These are phyloP conservation scores for Lagenidium sp. DNA, from an alignment of 352 stramenopile genomes.

Conservation along the genomic window DNA sequence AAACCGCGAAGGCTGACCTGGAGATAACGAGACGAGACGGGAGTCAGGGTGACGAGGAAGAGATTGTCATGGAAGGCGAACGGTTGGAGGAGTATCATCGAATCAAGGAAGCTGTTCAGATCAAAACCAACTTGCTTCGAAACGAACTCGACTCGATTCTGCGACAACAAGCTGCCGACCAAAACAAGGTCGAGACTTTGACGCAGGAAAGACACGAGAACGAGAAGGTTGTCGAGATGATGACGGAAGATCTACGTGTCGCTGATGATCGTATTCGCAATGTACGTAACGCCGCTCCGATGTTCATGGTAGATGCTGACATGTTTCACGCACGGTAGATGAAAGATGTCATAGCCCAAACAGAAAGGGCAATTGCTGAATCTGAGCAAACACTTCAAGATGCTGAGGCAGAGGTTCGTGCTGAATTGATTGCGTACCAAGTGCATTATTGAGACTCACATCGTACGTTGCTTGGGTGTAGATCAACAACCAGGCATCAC, in stretches of 20 bases:
- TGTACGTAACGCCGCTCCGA: conserved; percentile 12
- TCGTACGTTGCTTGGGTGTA: conserved; percentile 3
- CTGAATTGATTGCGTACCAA: background rate
- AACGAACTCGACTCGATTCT: conserved; percentile 64
- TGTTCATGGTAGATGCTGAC: background rate
- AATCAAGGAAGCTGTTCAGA: conserved; percentile 63
- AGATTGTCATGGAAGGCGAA: conserved; percentile 48
- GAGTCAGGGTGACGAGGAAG: conserved; percentile 29
- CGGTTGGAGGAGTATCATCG: conserved; percentile 78
- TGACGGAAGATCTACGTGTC: conserved; percentile 47
- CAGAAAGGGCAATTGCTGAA: conserved; percentile 42
- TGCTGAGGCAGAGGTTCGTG: conserved; percentile 41
- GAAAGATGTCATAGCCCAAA: conserved; percentile 55
- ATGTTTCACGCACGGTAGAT: conserved; percentile 33
- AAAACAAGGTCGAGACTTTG: conserved; percentile 65
- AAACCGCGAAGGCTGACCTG: conserved; percentile 41
- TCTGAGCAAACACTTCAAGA: conserved; percentile 39
- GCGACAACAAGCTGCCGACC: conserved; percentile 52
- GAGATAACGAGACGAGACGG: conserved; percentile 32
- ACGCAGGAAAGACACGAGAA: conserved; percentile 66
- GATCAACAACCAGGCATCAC: conserved; percentile 41
- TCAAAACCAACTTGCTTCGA: conserved; percentile 62
- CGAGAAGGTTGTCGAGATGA: conserved; percentile 48
- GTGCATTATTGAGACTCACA: background rate
- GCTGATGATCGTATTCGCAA: conserved; percentile 57